phyloP scores from a whole-genome alignment of 768 basidiomycete species.

The Boletus bicolor region DNA sequence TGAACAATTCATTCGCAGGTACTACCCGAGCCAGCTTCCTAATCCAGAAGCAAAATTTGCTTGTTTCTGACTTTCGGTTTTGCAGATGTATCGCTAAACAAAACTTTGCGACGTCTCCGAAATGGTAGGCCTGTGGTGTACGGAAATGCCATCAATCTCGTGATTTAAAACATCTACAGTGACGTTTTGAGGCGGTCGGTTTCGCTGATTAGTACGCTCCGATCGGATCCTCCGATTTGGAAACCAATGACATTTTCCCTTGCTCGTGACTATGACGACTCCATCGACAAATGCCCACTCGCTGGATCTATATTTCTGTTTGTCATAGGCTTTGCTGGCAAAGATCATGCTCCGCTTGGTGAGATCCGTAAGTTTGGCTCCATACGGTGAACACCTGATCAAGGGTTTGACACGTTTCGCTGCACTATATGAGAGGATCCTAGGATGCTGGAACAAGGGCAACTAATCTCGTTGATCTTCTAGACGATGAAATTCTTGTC shows the following conservation, averaged over 20 bases:
- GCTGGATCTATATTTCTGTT: background rate
- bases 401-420: background rate
- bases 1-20: too few relatives aligned
- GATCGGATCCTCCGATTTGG: background rate
- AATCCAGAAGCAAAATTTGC: too few relatives aligned
- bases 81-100: background rate
- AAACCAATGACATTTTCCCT: background rate
- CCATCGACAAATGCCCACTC: background rate
- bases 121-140: background rate
- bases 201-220: background rate
- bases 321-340: constrained; percentile 2
- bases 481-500: constrained; percentile 3
- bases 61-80: too few relatives aligned
- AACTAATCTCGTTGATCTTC: background rate
- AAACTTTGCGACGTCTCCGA: background rate
- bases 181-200: too few relatives aligned
- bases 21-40: too few relatives aligned
- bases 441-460: background rate
- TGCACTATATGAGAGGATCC: constrained; percentile 10
- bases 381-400: too few relatives aligned
- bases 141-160: too few relatives aligned
- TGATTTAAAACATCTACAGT: too few relatives aligned
- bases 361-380: too few relatives aligned
- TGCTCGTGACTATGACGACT: background rate
- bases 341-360: background rate